A percentile compares a stretch with the other conserved stretches of the same genome.
Conservation (phyloP, 805 yeast species). For the Candida yuanshanica region DNA sequence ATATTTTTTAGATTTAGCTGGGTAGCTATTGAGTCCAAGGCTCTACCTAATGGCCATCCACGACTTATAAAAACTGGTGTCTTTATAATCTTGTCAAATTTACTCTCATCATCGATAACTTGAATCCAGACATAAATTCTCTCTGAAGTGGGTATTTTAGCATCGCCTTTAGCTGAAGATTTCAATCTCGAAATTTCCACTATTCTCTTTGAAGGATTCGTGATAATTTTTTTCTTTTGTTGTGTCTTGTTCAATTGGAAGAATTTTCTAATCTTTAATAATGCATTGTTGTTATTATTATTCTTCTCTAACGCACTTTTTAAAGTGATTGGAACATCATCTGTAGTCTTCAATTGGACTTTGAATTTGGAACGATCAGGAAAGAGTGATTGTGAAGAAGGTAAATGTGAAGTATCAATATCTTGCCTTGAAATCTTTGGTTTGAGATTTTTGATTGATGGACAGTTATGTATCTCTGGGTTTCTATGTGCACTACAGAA, state of each 20-base stretch:
- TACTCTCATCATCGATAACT: slow-evolving; percentile 20
- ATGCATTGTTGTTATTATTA: slow-evolving; percentile 9
- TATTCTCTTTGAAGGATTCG: slow-evolving; percentile 17
- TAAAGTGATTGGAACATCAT: slow-evolving; percentile 13
- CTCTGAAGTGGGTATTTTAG: slow-evolving; percentile 13
- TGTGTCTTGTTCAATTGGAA: slow-evolving; percentile 8
- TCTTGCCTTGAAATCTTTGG: slow-evolving; percentile 2
- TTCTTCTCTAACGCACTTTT: slow-evolving; percentile 1
- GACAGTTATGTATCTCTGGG: slow-evolving; percentile 21
- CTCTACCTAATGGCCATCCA: slow-evolving; percentile 25
- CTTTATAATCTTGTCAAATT: slow-evolving; percentile 15
- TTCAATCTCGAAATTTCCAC: slow-evolving; percentile 18
- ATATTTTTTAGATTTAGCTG: slow-evolving; percentile 17
- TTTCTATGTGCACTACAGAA: slow-evolving; percentile 21
- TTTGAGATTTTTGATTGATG: background rate
- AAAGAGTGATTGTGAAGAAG: slow-evolving; percentile 19
- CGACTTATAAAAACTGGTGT: slow-evolving; percentile 19
- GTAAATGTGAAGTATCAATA: slow-evolving; percentile 18
- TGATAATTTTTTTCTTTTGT: slow-evolving; percentile 2
- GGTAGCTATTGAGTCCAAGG: slow-evolving; percentile 18
- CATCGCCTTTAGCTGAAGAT: slow-evolving; percentile 21
- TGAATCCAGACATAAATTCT: slow-evolving; percentile 21
- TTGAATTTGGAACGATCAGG: slow-evolving; percentile 21
- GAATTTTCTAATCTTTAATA: slow-evolving; percentile 17
- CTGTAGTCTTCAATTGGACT: slow-evolving; percentile 16